Evolutionary conservation across 768 basidiomycete genomes (phyloP), one percentile per base, ranked within the genome.

Genomic region (Mycena filopes): DNA sequence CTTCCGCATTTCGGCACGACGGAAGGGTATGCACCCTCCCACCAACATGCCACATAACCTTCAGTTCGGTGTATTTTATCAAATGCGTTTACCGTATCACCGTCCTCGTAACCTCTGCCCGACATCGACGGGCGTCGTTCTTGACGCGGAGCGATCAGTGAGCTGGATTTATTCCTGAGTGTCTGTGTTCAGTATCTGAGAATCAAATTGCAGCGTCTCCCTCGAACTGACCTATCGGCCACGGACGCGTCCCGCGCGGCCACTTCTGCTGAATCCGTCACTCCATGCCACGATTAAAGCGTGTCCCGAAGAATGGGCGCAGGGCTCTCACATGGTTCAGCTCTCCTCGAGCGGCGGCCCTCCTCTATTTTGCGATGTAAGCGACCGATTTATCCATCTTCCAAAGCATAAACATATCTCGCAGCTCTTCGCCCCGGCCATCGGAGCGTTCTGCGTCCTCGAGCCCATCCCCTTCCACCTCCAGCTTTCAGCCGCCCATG

Each of bases 261-360:
- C 62, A 13, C 26, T 57, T 28, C 31, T 63, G 20, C n/a, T 10
- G 18, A 57, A 55, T 33, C 55, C 62, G 18, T 63, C 62, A 0
- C 28, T 63, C 3, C 20, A 43, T 29, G 62, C 33, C 16, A 63
- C 62, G 3, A 48, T 57, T 18, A 63, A 63, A 41, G 21, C n/a
- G 21, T 57, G 55, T 25, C 62, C 62, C 6, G 62, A 63, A 28
- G 62, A 63, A 48, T 63, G 62, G 62, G 16, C 10, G 31, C 62
- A 63, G 41, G 41, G 20, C 8, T 11, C 54, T 11, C 42, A 33
- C 25, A 11, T 36, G 1, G 45, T 47, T 16, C 10, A 21, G 20
- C 0, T n/a, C 25, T 9, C 18, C 15, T 23, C 41, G 21, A 23
- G 8, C 26, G 23, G 31, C 6, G 42, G 21, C 3, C 40, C 40